Evolutionary conservation across 2,329 filamentous ascomycete species (phyloP), one percentile per base, ranked within the genome.

Genomic region (Metarhizium rileyi): DNA sequence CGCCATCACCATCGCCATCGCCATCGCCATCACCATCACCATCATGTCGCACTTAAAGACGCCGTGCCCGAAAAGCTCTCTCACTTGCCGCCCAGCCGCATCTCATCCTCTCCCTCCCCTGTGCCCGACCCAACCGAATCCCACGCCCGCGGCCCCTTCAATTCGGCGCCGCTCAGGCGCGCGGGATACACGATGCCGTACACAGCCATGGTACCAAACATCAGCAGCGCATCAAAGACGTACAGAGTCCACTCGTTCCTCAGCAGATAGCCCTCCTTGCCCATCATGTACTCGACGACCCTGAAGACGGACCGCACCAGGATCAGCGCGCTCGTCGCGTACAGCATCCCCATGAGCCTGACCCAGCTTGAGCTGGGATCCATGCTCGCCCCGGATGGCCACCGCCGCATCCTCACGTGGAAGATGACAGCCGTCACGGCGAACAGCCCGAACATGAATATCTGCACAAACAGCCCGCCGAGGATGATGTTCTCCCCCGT

Each of bases 361-460:
- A 57, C 52, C 70, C 70, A 73, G 51, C 12, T 63, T 50, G 16
- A 20, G n/a, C 23, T 25, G 47, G 35, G 9, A 20, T 44, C 28
- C 46, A 44, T n/a, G 47, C 43, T 38, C 25, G 52, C 57, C 20
- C 49, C 48, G 6, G 52, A 53, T 26, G 55, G 55, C 53, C 48
- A 49, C 33, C 52, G 47, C 28, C 52, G 46, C 52, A 65, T 58
- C 20, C 66, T 59, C n/a, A 54, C 47, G 53, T 82, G 72, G 62
- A 81, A 80, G 1, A 75, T 51, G 2, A 69, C 54, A 0, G 75
- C 69, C 1, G 71, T 70, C 4, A 71, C 50, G 33, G 77, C 61
- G 56, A 84, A 84, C 33, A 81, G 62, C 22, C 68, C 70, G 53
- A 84, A 82, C 49, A 77, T 71, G 40, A 77, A 36, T 23, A 84